These are phyloP conservation scores for Inga leiocalycina DNA, from an alignment of 306 rosid species.

Conservation along the genomic window DNA sequence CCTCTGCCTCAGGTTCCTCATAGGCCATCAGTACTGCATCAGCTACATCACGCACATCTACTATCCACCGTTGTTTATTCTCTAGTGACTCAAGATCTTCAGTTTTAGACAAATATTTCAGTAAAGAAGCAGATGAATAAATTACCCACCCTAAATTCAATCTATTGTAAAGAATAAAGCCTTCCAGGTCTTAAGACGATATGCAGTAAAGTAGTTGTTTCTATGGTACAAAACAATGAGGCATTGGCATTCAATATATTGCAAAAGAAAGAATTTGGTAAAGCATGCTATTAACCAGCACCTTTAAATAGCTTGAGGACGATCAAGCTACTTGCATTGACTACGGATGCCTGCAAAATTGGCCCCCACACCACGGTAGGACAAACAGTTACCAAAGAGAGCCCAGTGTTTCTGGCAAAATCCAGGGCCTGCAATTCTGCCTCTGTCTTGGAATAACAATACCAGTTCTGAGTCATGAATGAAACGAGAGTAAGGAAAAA, in stretches of 20 bases:
- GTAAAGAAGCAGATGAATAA: background rate
- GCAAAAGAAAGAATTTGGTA: constrained; percentile 10
- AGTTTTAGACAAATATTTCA: constrained; percentile 17
- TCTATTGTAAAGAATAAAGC: background rate
- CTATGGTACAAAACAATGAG: background rate
- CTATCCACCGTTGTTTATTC: constrained; percentile 46
- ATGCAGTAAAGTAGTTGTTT: background rate
- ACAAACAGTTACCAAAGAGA: constrained; percentile 57
- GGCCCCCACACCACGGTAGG: constrained; percentile 62
- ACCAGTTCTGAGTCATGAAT: too few relatives aligned
- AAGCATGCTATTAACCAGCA: constrained; percentile 11
- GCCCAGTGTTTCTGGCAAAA: constrained; percentile 59
- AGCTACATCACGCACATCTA: constrained; percentile 69
- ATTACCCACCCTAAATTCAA: constrained; percentile 5
- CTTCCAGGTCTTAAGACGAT: constrained; percentile 3
- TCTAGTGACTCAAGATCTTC: constrained; percentile 57
- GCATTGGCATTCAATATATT: background rate
- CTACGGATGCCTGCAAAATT: constrained; percentile 55
- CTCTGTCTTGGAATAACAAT: constrained; percentile 60
- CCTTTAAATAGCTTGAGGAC: constrained; percentile 63
- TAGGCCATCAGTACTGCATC: constrained; percentile 61
- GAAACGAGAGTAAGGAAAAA: too few relatives aligned
- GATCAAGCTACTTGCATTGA: constrained; percentile 61
- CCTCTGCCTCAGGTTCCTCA: constrained; percentile 72
- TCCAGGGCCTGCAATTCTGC: constrained; percentile 73